Evolutionary conservation across 768 basidiomycete species (phyloP).

Genomic region (Hemileccinum rubropunctum): DNA sequence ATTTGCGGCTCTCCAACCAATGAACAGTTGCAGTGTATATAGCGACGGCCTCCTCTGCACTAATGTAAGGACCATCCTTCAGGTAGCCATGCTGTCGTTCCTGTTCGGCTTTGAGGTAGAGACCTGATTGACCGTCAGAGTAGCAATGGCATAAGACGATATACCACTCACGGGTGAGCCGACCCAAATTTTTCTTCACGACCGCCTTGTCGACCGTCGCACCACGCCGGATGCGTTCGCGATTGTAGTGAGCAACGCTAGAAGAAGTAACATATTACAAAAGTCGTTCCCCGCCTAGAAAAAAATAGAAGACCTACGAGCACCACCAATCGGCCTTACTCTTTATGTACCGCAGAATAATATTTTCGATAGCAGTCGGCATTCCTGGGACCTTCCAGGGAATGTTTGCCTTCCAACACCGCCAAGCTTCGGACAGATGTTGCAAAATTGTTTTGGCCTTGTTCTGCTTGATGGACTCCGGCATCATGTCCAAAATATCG

Average conservation of each 20-base stretch:
- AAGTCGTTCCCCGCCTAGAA: background rate
- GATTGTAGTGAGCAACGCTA: constrained; percentile 95
- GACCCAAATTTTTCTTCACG: constrained; percentile 98
- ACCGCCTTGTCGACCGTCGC: constrained; percentile 98
- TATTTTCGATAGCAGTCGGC: constrained; percentile 99
- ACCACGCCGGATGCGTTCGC: constrained; percentile 94
- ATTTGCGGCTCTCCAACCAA: constrained; percentile 97
- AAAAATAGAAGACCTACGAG: constrained; percentile 49
- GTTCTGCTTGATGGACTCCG: constrained; percentile 98
- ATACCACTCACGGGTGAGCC: constrained; percentile 75
- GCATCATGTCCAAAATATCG: constrained; percentile 99
- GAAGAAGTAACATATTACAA: constrained; percentile 1
- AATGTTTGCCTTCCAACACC: constrained; percentile 96
- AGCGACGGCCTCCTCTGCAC: constrained; percentile 97
- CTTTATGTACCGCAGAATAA: constrained; percentile 98
- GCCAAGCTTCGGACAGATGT: constrained; percentile 97
- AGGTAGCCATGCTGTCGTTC: constrained; percentile 98
- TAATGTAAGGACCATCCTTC: constrained; percentile 99
- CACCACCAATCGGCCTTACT: constrained; percentile 99
- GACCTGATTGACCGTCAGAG: constrained; percentile 39
- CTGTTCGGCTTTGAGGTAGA: constrained; percentile 98
- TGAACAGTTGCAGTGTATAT: constrained; percentile 99
- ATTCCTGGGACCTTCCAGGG: constrained; percentile 99
- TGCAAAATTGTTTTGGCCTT: constrained; percentile 99
- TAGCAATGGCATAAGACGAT: background rate